phyloP scores from a whole-genome alignment of 2,329 filamentous ascomycete genomes.

The Metarhizium rileyi region DNA sequence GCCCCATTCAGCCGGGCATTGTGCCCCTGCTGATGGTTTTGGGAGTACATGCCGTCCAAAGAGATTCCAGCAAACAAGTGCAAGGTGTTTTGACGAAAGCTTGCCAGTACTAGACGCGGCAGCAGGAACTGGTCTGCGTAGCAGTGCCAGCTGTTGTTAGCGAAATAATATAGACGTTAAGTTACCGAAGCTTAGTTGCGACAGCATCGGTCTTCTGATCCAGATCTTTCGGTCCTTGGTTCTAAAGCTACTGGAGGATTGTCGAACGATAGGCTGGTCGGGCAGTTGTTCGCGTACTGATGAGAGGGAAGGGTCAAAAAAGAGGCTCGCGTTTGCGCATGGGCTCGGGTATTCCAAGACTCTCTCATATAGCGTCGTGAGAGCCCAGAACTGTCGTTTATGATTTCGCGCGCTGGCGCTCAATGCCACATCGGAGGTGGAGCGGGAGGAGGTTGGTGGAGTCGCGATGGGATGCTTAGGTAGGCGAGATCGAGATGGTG shows the following conservation, averaged over 20 bases:
- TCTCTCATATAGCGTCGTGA: slow-evolving; percentile 13
- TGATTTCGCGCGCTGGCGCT: slow-evolving; percentile 9
- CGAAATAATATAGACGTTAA: slow-evolving; percentile 4
- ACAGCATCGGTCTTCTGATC: slow-evolving; percentile 16
- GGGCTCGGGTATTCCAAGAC: slow-evolving; percentile 17
- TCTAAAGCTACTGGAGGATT: slow-evolving; percentile 4
- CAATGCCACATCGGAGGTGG: slow-evolving; percentile 20
- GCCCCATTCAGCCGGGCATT: slow-evolving; percentile 61
- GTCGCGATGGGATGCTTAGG: slow-evolving; percentile 5
- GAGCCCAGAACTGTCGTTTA: slow-evolving; percentile 6
- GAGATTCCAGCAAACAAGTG: slow-evolving; percentile 11
- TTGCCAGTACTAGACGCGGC: slow-evolving; percentile 21
- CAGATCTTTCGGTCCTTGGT: not conserved
- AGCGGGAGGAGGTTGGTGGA: slow-evolving; percentile 7
- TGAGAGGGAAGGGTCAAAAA: slow-evolving; percentile 21
- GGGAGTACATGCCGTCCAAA: slow-evolving; percentile 57
- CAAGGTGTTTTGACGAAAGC: slow-evolving; percentile 8
- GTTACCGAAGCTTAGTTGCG: slow-evolving; percentile 9
- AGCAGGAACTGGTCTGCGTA: slow-evolving; percentile 12
- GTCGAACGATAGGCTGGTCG: slow-evolving; percentile 11
- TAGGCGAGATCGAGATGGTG: slow-evolving; percentile 1
- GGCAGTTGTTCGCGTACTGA: slow-evolving; percentile 21
- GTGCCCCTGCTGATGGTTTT: slow-evolving; percentile 62
- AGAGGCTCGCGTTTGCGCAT: slow-evolving; percentile 30
- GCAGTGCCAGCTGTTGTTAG: slow-evolving; percentile 9